Percentiles rank a stretch among this genome's conserved stretches.
phyloP scores from a whole-genome alignment of 345 rosid genomes.

The Luvunga scandens region DNA sequence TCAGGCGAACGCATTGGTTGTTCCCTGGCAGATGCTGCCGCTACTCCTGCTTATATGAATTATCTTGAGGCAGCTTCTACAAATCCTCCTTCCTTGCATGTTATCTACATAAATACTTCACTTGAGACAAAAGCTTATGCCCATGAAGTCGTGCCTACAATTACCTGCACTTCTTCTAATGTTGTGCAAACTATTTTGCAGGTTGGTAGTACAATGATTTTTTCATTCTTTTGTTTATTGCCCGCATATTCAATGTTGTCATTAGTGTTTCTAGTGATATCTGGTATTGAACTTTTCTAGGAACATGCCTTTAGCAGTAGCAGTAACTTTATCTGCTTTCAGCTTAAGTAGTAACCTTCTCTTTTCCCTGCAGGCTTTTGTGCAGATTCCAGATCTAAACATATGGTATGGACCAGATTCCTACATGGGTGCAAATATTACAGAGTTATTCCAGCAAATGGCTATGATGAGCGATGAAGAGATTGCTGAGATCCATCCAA shows the following conservation, averaged over 20 bases:
- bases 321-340: neutral
- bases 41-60: slow-evolving; percentile 73
- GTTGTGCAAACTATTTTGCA: slow-evolving; percentile 91
- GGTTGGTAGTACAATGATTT: slow-evolving; percentile 42
- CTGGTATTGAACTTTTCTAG: neutral
- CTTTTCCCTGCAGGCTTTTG: slow-evolving; percentile 58
- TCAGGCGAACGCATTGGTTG: slow-evolving; percentile 88
- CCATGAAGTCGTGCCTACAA: slow-evolving; percentile 95
- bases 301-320: neutral
- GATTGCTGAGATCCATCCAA: slow-evolving; percentile 69
- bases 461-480: slow-evolving; percentile 85
- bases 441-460: slow-evolving; percentile 84
- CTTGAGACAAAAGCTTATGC: slow-evolving; percentile 94
- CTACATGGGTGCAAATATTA: slow-evolving; percentile 97
- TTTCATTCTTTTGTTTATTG: neutral
- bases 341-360: neutral
- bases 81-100: slow-evolving; percentile 71
- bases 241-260: neutral
- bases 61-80: slow-evolving; percentile 75
- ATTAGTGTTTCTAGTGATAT: neutral
- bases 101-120: slow-evolving; percentile 89
- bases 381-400: slow-evolving; percentile 73
- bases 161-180: slow-evolving; percentile 96
- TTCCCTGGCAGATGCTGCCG: slow-evolving; percentile 97
- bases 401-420: slow-evolving; percentile 97